Conservation (phyloP, 352 stramenopile species). For the Phytophthora hybrid region DNA sequence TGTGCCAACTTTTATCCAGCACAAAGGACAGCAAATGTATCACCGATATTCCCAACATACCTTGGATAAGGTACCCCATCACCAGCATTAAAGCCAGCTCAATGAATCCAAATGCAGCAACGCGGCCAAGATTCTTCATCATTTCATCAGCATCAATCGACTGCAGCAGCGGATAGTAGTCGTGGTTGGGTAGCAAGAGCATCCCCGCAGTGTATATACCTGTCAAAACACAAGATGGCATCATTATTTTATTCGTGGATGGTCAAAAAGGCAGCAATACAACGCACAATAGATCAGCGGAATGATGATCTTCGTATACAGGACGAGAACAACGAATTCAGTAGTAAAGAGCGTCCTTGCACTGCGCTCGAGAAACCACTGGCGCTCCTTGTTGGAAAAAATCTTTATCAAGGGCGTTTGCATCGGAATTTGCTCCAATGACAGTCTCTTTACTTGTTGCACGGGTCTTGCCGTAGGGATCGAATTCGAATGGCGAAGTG, state of each 20-base stretch:
- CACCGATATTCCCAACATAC: slow-evolving; percentile 15
- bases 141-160: slow-evolving; percentile 7
- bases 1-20: slow-evolving; percentile 32
- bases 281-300: neutral
- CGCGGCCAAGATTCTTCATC: slow-evolving; percentile 14
- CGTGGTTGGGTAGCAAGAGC: slow-evolving; percentile 22
- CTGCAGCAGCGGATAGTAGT: slow-evolving; percentile 35
- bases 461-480: neutral
- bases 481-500: neutral
- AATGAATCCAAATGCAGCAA: slow-evolving; percentile 26
- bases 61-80: slow-evolving; percentile 17
- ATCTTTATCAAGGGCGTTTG: neutral
- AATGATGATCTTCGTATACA: no score
- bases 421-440: neutral
- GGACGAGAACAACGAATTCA: slow-evolving; percentile 36
- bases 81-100: slow-evolving; percentile 26
- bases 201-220: slow-evolving; percentile 31
- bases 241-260: neutral
- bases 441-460: neutral
- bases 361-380: slow-evolving; percentile 9
- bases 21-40: slow-evolving; percentile 42
- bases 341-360: slow-evolving; percentile 24
- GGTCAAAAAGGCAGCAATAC: neutral
- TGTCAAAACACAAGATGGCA: slow-evolving; percentile 12
- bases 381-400: slow-evolving; percentile 7